Conservation (phyloP, 2,329 filamentous ascomycete species). For the Talaromyces sp. region DNA sequence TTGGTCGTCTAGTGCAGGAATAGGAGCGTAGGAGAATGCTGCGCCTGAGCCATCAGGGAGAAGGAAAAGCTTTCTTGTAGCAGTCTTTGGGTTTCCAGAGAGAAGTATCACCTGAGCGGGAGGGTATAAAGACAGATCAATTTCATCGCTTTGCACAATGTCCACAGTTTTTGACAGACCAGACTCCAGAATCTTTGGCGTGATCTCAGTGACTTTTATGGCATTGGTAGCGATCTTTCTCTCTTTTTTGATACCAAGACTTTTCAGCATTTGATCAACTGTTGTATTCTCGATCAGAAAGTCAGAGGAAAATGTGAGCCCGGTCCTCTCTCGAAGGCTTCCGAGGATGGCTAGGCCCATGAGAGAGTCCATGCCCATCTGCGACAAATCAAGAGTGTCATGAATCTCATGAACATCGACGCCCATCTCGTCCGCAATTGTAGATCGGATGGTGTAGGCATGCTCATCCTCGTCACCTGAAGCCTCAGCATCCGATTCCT, state of each 20-base stretch:
- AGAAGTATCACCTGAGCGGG: slow-evolving; percentile 21
- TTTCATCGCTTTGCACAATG: background rate
- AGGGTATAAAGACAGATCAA: background rate
- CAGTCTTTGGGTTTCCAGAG: slow-evolving; percentile 38
- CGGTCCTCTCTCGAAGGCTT: background rate
- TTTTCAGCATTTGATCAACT: background rate
- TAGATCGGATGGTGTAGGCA: background rate
- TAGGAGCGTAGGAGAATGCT: slow-evolving; percentile 40
- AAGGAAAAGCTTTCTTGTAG: slow-evolving; percentile 35
- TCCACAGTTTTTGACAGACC: background rate
- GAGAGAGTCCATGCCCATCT: background rate
- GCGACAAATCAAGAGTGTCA: background rate
- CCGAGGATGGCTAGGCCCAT: background rate
- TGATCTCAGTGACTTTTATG: background rate
- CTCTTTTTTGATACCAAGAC: background rate
- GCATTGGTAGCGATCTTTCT: background rate
- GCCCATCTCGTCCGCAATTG: background rate
- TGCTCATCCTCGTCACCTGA: background rate
- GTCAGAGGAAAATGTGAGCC: background rate
- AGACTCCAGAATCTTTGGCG: background rate
- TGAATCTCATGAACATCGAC: background rate
- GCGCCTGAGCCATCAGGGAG: slow-evolving; percentile 44
- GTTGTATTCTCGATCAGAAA: background rate
- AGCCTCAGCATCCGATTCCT: background rate
- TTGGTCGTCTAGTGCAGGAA: slow-evolving; percentile 35